Conservation (phyloP, 2,329 filamentous ascomycete genomes). For the Colletotrichum graminicola region DNA sequence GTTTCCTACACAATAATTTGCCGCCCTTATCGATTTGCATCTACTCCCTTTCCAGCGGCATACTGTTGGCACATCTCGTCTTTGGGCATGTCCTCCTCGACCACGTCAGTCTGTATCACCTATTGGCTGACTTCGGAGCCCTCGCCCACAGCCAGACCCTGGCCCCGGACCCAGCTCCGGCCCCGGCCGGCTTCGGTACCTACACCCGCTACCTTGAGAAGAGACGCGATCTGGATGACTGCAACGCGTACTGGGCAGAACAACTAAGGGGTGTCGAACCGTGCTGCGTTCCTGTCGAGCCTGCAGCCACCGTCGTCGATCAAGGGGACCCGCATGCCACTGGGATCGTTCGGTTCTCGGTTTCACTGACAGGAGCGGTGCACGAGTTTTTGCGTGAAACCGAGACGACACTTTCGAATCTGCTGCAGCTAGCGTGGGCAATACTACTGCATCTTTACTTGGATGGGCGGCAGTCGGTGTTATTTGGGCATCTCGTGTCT, state of each 20-base stretch:
- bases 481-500: slow-evolving; percentile 25
- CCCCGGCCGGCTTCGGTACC: neutral
- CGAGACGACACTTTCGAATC: slow-evolving; percentile 10
- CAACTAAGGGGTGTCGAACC: neutral
- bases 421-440: slow-evolving; percentile 24
- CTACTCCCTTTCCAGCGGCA: neutral
- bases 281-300: slow-evolving; percentile 6
- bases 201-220: slow-evolving; percentile 11
- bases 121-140: slow-evolving; percentile 4
- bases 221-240: neutral
- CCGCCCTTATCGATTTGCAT: slow-evolving; percentile 7
- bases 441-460: slow-evolving; percentile 11
- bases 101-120: slow-evolving; percentile 31
- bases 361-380: neutral
- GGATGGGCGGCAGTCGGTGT: neutral
- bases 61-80: slow-evolving; percentile 2
- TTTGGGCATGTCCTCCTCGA: slow-evolving; percentile 29
- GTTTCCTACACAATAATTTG: neutral
- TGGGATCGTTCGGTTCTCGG: slow-evolving; percentile 3
- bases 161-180: too few relatives aligned
- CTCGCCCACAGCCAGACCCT: neutral
- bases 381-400: neutral
- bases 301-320: neutral
- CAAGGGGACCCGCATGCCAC: neutral
- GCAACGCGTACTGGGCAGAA: slow-evolving; percentile 16